Evolutionary conservation across 1,139 yeast species (phyloP), one percentile per base, ranked within the genome.

Genomic region (Suhomyces terraborum): DNA sequence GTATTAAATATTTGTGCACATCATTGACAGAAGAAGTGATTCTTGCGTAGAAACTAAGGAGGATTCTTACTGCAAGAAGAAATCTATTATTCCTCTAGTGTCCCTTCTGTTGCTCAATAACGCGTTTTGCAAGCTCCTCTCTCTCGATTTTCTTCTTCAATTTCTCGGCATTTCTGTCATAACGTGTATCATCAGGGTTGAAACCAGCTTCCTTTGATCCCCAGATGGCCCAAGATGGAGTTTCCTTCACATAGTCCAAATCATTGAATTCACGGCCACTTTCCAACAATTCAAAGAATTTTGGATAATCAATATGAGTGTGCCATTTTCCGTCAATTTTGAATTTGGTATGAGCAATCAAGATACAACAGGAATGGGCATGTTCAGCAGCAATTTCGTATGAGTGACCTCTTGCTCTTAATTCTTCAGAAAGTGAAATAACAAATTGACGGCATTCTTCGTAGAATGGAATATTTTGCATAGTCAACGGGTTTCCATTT

Each of bases 391-490:
- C 96, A 45, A 89, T 71, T 36, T 82, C 94, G 56, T 91, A 89
- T 25, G 73, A 74, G 28, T 82, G 69, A 0, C 89, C 89, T 50
- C 94, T 75, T 1, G 61, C 53, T 40, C 73, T 68, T 46, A 89
- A 72, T 51, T 82, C 88, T 3, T 64, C 66, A 31, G 79, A 76
- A 50, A 89, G 75, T 9, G 67, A 70, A 40, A 71, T 74, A 4
- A 88, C 96, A 60, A 89, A 89, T 6, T 62, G 67, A 54, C 82
- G 82, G 58, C 96, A 91, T 60, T 89, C 98, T 50, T 88, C 95
- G 59, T 89, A 89, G 58, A 87, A 89, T 35, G 98, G 98, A 41
- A 89, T 91, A 57, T 89, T 89, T 61, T 88, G 93, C 97, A 89
- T 89, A 3, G 97, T 88, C 51, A 89, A 73, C 35, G 96, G 93